Conservation (phyloP, 1,284 basidiomycete species). For the Thecaphora thlaspeos region DNA sequence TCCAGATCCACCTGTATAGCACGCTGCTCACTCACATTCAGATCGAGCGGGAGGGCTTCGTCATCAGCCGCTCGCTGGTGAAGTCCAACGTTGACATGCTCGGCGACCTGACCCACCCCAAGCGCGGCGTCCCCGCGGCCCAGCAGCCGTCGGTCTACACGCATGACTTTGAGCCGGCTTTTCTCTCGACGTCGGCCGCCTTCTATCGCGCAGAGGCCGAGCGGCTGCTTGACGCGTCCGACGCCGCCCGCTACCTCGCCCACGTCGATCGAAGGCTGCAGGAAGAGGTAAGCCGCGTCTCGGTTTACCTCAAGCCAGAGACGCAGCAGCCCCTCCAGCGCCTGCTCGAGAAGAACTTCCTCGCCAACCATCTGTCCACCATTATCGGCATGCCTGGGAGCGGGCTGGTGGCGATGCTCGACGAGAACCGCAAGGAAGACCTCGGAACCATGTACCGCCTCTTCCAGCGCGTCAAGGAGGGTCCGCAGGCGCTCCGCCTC, state of each 20-base stretch:
- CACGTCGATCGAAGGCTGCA: constrained; percentile 81
- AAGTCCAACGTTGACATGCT: constrained; percentile 85
- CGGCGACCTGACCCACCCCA: constrained; percentile 65
- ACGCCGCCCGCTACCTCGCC: constrained; percentile 78
- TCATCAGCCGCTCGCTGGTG: constrained; percentile 85
- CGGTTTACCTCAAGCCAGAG: constrained; percentile 79
- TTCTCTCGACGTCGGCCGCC: constrained; percentile 73
- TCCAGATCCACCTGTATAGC: constrained; percentile 76
- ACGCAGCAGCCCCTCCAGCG: constrained; percentile 71
- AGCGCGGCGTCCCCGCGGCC: constrained; percentile 8
- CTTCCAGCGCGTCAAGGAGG: constrained; percentile 69
- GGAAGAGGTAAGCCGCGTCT: constrained; percentile 82
- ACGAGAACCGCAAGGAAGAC: constrained; percentile 74
- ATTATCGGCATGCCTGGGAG: constrained; percentile 80
- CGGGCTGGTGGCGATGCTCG: constrained; percentile 84
- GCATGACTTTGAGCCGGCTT: constrained; percentile 77
- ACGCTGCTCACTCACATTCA: constrained; percentile 84
- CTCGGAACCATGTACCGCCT: constrained; percentile 78
- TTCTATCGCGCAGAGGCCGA: constrained; percentile 81
- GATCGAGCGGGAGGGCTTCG: constrained; percentile 85
- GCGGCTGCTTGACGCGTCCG: constrained; percentile 70
- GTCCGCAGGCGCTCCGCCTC: constrained; percentile 66
- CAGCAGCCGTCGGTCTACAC: constrained; percentile 70
- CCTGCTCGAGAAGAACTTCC: constrained; percentile 75
- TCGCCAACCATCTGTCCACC: constrained; percentile 73